Evolutionary conservation across 805 yeast genomes (phyloP).

Genomic region (Naumovozyma baii): DNA sequence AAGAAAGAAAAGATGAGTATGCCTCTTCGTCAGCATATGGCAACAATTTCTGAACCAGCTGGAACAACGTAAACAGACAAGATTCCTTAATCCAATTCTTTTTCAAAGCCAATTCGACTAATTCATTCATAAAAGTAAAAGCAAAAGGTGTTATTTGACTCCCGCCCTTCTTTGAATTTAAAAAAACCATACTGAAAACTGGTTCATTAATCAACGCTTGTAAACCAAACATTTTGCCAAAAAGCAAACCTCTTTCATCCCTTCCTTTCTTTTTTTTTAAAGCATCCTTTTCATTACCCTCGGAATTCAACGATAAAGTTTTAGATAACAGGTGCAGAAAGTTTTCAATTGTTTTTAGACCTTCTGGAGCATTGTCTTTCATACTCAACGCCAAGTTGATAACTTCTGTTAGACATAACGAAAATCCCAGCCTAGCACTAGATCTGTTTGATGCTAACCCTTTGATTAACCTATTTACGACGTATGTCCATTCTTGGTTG

Average conservation of each 20-base stretch:
- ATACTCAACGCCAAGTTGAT: slow-evolving; percentile 30
- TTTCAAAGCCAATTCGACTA: slow-evolving; percentile 47
- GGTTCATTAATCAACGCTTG: slow-evolving; percentile 60
- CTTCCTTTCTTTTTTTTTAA: slow-evolving; percentile 53
- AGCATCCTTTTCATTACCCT: slow-evolving; percentile 30
- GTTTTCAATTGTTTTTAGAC: slow-evolving; percentile 13
- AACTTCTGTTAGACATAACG: slow-evolving; percentile 75
- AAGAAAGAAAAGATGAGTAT: slow-evolving; percentile 30
- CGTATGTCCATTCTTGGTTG: slow-evolving; percentile 68
- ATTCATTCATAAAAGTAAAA: slow-evolving; percentile 34
- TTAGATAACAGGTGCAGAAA: slow-evolving; percentile 16
- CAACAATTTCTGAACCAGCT: slow-evolving; percentile 33
- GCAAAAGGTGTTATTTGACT: slow-evolving; percentile 25
- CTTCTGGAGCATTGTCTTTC: slow-evolving; percentile 9
- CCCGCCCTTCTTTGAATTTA: slow-evolving; percentile 20
- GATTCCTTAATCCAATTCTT: slow-evolving; percentile 88
- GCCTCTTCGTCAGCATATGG: slow-evolving; percentile 15
- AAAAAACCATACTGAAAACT: slow-evolving; percentile 24
- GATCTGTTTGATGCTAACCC: slow-evolving; percentile 79
- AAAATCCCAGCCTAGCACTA: slow-evolving; percentile 78
- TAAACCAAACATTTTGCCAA: slow-evolving; percentile 79
- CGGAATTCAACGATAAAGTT: slow-evolving; percentile 33
- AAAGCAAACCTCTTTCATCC: slow-evolving; percentile 67
- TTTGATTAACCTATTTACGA: slow-evolving; percentile 63
- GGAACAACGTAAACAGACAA: slow-evolving; percentile 58